Evolutionary conservation across 306 rosid genomes (phyloP), one percentile per base, ranked within the genome.

Genomic region (Elaeagnus macrophylla): DNA sequence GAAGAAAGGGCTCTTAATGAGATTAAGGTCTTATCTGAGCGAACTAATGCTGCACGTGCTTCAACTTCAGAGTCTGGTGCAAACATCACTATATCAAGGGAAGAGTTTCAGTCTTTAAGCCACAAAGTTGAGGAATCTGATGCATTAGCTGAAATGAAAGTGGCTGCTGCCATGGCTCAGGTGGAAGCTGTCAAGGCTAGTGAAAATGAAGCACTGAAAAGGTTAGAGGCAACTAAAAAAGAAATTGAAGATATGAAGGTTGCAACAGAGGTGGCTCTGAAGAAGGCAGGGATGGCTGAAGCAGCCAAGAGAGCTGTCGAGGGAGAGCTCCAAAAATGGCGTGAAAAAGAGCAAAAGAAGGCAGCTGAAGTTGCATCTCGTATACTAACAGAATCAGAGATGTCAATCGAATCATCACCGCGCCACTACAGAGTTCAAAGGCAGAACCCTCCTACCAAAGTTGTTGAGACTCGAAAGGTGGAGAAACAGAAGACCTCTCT

Each of bases 121-220:
- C 79, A 74, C 39, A 93, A 87, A 71, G 94, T 93, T 58, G 96
- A 81, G 74, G 96, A 87, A 74, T 84, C 95, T 1, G 85, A 84
- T 66, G 79, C 75, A 47, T 75, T 93, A 68, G 78, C 99, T 4
- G 90, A 82, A 63, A 87, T 93, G 99, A 87, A 81, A 73, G 85
- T 93, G 53, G 99, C 87, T 54, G 99, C 99, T 45, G 99, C 99
- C 42, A 35, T 75, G 77, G 99, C 99, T 56, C 96, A 87, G 75
- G 99, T 75, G 56, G 96, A 84, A 70, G 99, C 99, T n/a, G 99
- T 93, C 82, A 93, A 74, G 75, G 95, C 99, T 58, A 79, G 99
- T 53, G 96, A 93, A 79, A 83, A 82, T 46, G 99, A 93, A 75
- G 74, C 80, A 16, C 48, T 82, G 62, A 68, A 84, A 61, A 79